These are phyloP conservation scores for Xylariaceae sp. DNA, from an alignment of 2,329 filamentous ascomycete species.

Conservation along the genomic window DNA sequence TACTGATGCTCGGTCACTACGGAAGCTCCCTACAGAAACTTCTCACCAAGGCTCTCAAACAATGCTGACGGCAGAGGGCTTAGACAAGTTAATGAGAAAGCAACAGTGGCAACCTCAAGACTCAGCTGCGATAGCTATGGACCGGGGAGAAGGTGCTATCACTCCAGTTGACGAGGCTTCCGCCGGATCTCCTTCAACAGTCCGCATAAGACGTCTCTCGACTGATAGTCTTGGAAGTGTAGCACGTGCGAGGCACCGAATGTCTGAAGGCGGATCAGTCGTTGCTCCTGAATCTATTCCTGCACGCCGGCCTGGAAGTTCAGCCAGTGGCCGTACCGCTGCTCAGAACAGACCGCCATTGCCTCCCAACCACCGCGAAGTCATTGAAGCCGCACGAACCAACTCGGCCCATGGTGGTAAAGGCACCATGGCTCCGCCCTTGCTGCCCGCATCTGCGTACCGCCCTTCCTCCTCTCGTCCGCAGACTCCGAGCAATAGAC, in stretches of 20 bases:
- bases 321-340: conserved; percentile 66
- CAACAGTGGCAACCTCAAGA: conserved; percentile 47
- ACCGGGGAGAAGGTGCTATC: conserved; percentile 26
- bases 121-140: conserved; percentile 29
- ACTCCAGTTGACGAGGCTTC: conserved; percentile 41
- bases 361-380: conserved; percentile 81
- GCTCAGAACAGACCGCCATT: conserved; percentile 69
- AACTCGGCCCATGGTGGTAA: conserved; percentile 57
- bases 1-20: conserved; percentile 48
- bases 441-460: conserved; percentile 77
- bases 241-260: conserved; percentile 47
- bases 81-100: conserved; percentile 75
- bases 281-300: conserved; percentile 46
- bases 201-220: conserved; percentile 53
- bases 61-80: conserved; percentile 78
- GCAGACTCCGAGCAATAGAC: conserved; percentile 64
- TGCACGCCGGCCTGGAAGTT: conserved; percentile 71
- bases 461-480: conserved; percentile 58
- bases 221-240: conserved; percentile 58
- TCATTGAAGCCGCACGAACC: conserved; percentile 79
- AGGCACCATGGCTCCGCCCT: conserved; percentile 80
- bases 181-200: conserved; percentile 44
- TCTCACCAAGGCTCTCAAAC: conserved; percentile 83
- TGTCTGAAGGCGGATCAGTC: conserved; percentile 45
- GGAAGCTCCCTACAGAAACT: conserved; percentile 53